Evolutionary conservation across 2,329 filamentous ascomycete genomes (phyloP).

Genomic region (Xylariaceae sp.): DNA sequence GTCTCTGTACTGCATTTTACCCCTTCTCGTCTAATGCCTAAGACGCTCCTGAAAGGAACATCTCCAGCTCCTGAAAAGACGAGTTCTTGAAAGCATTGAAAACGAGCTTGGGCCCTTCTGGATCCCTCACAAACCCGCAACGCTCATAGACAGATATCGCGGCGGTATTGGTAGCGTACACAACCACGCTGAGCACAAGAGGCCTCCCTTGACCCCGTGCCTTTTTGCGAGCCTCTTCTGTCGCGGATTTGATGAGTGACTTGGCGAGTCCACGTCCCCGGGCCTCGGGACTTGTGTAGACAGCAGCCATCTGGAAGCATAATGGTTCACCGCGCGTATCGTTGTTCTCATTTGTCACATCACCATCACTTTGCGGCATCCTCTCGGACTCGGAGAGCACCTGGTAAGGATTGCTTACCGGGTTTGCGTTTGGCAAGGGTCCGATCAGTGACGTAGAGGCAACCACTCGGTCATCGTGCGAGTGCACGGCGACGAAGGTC

Average conservation of each 20-base stretch:
- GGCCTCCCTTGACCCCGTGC: conserved; percentile 33
- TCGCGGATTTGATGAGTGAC: conserved; percentile 40
- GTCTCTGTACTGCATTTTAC: too few species aligned
- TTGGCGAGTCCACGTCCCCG: conserved; percentile 46
- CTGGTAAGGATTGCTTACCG: conserved; percentile 33
- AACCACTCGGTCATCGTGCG: conserved; percentile 36
- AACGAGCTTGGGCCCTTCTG: conserved; percentile 24
- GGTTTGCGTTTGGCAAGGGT: conserved; percentile 36
- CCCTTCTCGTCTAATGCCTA: too few species aligned
- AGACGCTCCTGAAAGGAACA: conserved; percentile 33
- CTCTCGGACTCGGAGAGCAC: conserved; percentile 24
- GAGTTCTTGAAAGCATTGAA: conserved; percentile 34
- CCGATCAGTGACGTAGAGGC: conserved; percentile 44
- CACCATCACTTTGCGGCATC: conserved; percentile 18
- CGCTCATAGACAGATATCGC: conserved; percentile 46
- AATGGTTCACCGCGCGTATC: conserved; percentile 15
- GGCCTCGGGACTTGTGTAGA: conserved; percentile 47
- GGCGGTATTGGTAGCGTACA: conserved; percentile 43
- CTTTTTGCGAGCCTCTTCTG: conserved; percentile 34
- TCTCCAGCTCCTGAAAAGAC: conserved; percentile 29
- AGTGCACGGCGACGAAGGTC: conserved; percentile 43
- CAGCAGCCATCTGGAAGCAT: conserved; percentile 46
- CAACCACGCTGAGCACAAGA: conserved; percentile 42
- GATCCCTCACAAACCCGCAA: conserved; percentile 42
- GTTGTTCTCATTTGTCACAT: background rate